These are phyloP conservation scores for Chlorencoelia australis DNA, from an alignment of 2,329 filamentous ascomycete species.

Conservation along the genomic window DNA sequence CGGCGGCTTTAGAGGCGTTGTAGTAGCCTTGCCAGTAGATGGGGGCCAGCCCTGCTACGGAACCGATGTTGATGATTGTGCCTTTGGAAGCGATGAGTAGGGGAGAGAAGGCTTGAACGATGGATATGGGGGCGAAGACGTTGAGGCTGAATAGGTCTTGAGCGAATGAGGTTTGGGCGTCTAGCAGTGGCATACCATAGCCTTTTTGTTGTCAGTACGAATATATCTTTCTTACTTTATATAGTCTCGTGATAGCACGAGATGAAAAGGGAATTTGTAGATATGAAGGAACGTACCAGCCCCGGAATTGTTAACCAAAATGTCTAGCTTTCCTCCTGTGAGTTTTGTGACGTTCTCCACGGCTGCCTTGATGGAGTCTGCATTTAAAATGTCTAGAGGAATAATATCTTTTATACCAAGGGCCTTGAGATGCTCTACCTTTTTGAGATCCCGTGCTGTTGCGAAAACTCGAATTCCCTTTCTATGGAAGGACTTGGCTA, in stretches of 20 bases:
- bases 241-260: no score
- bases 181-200: constrained; percentile 25
- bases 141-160: constrained; percentile 26
- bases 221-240: no score
- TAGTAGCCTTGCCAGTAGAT: constrained; percentile 16
- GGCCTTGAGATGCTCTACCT: constrained; percentile 22
- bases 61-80: constrained; percentile 37
- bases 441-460: constrained; percentile 30
- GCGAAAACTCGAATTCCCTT: constrained; percentile 32
- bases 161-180: constrained; percentile 22
- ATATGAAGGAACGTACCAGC: constrained; percentile 15
- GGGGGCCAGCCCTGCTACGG: constrained; percentile 16
- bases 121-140: constrained; percentile 24
- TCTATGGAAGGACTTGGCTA: constrained; percentile 30
- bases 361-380: constrained; percentile 27
- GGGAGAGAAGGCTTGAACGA: constrained; percentile 26
- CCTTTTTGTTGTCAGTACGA: constrained; percentile 17
- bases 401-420: constrained; percentile 28
- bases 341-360: constrained; percentile 25
- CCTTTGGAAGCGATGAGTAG: constrained; percentile 24
- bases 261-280: no score
- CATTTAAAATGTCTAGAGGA: constrained; percentile 31
- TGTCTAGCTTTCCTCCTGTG: constrained; percentile 31
- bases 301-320: constrained; percentile 36
- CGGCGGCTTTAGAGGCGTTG: constrained; percentile 18